A percentile compares a stretch with the other conserved stretches of the same genome.
Evolutionary conservation across 2,329 filamentous ascomycete genomes (phyloP).

Genomic region (Lecanosticta acicola): DNA sequence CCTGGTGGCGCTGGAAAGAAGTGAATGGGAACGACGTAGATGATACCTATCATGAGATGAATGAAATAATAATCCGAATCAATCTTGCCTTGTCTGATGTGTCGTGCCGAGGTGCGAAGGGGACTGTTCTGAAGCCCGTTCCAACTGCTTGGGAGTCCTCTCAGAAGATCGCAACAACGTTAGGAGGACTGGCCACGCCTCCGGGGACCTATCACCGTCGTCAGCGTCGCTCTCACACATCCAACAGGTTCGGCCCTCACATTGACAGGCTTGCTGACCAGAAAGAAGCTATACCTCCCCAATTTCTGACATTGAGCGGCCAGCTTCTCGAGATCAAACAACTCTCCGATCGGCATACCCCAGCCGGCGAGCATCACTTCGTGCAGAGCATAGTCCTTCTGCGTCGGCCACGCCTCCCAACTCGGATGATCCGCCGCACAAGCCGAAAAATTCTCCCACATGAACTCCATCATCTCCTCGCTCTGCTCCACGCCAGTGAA

Average conservation of each 20-base stretch:
- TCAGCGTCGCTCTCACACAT: constrained; percentile 27
- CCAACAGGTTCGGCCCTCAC: constrained; percentile 31
- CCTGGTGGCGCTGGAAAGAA: constrained; percentile 8
- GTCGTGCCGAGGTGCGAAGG: no score
- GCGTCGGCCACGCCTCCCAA: constrained; percentile 36
- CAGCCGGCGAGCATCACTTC: constrained; percentile 47
- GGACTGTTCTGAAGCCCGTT: no score
- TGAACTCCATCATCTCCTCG: constrained; percentile 40
- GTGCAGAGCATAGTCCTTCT: constrained; percentile 37
- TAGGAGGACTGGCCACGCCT: constrained; percentile 36
- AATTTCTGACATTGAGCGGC: constrained; percentile 36
- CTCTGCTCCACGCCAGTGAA: constrained; percentile 48
- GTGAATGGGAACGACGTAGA: no score
- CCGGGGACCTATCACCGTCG: constrained; percentile 31
- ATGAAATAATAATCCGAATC: background rate
- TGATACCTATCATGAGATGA: background rate
- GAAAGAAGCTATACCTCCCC: constrained; percentile 44
- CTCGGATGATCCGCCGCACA: constrained; percentile 36
- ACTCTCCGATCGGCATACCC: constrained; percentile 48
- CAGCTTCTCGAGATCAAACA: constrained; percentile 46
- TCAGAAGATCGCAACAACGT: constrained; percentile 37
- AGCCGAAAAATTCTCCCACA: constrained; percentile 37
- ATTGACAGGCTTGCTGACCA: constrained; percentile 45
- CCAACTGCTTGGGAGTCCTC: no score
- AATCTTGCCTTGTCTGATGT: no score